Evolutionary conservation across 257 asterid species (phyloP), one percentile per base, ranked within the genome.

Genomic region (Nicotiana otophora): DNA sequence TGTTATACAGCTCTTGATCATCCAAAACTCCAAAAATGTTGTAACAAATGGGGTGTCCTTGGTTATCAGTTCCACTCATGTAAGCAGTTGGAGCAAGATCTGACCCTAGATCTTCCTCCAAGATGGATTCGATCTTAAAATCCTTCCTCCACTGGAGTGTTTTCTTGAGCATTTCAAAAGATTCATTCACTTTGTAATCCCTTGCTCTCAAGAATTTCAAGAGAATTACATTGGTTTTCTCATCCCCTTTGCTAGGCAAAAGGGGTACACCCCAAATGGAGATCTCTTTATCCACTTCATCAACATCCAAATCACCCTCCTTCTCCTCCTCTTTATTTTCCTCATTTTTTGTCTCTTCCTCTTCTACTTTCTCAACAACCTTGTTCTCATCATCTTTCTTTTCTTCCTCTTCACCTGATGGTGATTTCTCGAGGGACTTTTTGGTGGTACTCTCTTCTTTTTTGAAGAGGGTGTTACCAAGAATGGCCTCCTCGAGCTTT

Each of bases 221-320:
- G 39, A 94, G 91, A 62, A 92, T 87, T n/a, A 92, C 92, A 79
- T 91, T 88, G 9, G 96, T 89, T 15, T 88, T 80, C 20, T 89
- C 94, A 51, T 88, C 81, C 36, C 94, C 94, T 61, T 87, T 86
- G 67, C 94, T 88, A 19, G 93, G 92, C 83, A 91, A 60, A 46
- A 94, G 92, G 2, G 94, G 94, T 0, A 92, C 88, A 7, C 97
- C 96, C 97, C 96, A 94, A 60, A 94, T 89, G 5, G 96, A 94
- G 19, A 94, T 82, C 19, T 84, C 88, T 60, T 10, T 65, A 15
- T 89, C 91, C 63, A 83, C 82, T 78, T 66, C 90, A 17, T 33
- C 74, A 2, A 39, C 89, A 9, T 15, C 84, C 26, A 64, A 70
- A 46, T 23, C 78, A 4, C 46, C 20, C 16, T 80, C 72, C 23